Evolutionary conservation across 495 filamentous ascomycete species (phyloP), one percentile per base, ranked within the genome.

Genomic region (Ascobolus immersus): DNA sequence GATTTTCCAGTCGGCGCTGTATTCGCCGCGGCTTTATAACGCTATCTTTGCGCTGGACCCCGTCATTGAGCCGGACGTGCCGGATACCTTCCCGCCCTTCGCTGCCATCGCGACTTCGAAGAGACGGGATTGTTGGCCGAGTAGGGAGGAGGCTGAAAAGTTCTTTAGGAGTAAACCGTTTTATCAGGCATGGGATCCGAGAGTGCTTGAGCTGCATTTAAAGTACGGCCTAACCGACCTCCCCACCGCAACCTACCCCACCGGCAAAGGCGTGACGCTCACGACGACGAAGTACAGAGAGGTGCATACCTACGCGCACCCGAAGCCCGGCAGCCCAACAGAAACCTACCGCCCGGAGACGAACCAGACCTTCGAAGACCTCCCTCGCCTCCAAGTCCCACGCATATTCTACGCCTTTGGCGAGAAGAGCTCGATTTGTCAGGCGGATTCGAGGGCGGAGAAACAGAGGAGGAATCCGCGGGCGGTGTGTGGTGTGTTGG

Each of bases 361-460:
- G 4, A 45, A 51, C 15, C 49, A 51, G 7, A 69, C 73, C 21
- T 73, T 76, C 36, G 39, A 55, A 1, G 56, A 69, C 29, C 62
- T 96, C 3, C 69, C 69, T 0, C 47, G 62, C 38, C 53, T 96
- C 21, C 64, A 74, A 2, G 6, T 30, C 28, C 79, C 84, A 0
- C 71, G 68, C n/a, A 71, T 75, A 13, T 54, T 92, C 13, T 96
- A 80, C 53, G 56, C 93, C 29, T 80, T 82, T 49, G 84, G 69
- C 19, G 64, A 52, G 5, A 54, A 59, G 21, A 77, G 70, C 7
- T 50, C 65, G 5, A 59, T 92, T 40, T 73, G 66, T 17, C 23
- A 44, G 0, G 67, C 72, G 0, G 49, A 53, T 2, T 33, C 52
- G 6, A 57, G 64, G 22, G 47, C 58, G 19, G 39, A 57, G 18